Percentiles rank a stretch among this genome's conserved stretches.
phyloP scores from a whole-genome alignment of 257 asterid species.

The Capsicum rhomboideum region DNA sequence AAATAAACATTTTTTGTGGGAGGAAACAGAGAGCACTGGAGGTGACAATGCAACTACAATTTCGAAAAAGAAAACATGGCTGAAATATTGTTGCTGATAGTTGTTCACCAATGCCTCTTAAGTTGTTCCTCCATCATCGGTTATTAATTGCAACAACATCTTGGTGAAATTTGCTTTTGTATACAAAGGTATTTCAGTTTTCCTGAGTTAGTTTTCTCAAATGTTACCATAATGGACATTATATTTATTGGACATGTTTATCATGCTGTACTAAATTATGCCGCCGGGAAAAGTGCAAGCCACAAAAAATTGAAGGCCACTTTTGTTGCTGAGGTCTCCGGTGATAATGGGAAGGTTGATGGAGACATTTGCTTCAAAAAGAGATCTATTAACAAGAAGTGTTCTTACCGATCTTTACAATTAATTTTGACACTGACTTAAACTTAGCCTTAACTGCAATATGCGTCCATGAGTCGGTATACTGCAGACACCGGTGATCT shows the following conservation, averaged over 20 bases:
- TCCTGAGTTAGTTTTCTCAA: conserved; percentile 1
- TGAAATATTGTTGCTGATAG: conserved; percentile 15
- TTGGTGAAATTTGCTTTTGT: conserved; percentile 23
- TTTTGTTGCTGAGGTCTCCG: conserved; percentile 10
- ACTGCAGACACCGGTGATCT: too few species aligned
- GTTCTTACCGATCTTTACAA: too few species aligned
- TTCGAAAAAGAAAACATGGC: conserved; percentile 26
- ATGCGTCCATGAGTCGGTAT: too few species aligned
- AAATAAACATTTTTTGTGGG: conserved; percentile 31
- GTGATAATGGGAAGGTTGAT: conserved; percentile 19
- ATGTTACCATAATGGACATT: background rate
- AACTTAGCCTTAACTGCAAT: too few species aligned
- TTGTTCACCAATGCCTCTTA: conserved; percentile 10
- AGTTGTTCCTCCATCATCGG: background rate
- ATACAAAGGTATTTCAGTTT: conserved; percentile 37
- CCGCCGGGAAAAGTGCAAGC: conserved; percentile 28
- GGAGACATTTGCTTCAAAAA: background rate
- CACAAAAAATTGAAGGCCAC: conserved; percentile 12
- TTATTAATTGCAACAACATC: conserved; percentile 15
- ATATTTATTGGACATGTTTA: background rate
- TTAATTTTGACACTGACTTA: too few species aligned
- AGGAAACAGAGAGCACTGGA: conserved; percentile 16
- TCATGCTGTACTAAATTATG: conserved; percentile 8
- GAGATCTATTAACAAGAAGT: conserved; percentile 28
- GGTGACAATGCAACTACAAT: background rate